Evolutionary conservation across 495 filamentous ascomycete species (phyloP).

Genomic region (Rusavskia elegans): DNA sequence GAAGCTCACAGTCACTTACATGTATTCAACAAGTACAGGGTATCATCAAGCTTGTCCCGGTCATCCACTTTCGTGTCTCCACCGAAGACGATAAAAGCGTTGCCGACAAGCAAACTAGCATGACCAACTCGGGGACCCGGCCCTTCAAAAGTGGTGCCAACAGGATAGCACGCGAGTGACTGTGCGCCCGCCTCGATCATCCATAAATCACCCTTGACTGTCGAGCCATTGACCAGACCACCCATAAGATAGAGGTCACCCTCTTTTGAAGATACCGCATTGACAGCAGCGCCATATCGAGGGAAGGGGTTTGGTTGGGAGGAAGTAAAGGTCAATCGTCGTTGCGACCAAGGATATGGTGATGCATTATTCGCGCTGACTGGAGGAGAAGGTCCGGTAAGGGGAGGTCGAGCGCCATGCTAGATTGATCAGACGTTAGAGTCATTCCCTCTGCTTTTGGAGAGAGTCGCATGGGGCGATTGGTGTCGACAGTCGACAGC

Average conservation of each 20-base stretch:
- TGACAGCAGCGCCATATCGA: slow-evolving; percentile 93
- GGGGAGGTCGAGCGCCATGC: slow-evolving; percentile 16
- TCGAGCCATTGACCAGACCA: slow-evolving; percentile 81
- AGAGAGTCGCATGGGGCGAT: no score
- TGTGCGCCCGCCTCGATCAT: slow-evolving; percentile 77
- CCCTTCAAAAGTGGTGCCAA: slow-evolving; percentile 81
- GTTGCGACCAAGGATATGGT: slow-evolving; percentile 93
- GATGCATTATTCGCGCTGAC: slow-evolving; percentile 33
- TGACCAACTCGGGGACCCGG: slow-evolving; percentile 94
- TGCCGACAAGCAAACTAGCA: slow-evolving; percentile 85
- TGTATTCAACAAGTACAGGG: slow-evolving; percentile 91
- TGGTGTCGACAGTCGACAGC: no score
- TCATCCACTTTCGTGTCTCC: slow-evolving; percentile 97
- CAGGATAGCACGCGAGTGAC: slow-evolving; percentile 79
- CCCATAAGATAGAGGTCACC: slow-evolving; percentile 98
- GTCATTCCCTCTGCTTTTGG: no score
- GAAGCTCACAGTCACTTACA: slow-evolving; percentile 41
- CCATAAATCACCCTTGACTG: slow-evolving; percentile 94
- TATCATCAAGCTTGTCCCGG: slow-evolving; percentile 79
- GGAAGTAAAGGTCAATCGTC: slow-evolving; percentile 69
- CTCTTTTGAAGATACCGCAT: slow-evolving; percentile 82
- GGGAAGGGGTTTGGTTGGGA: slow-evolving; percentile 81
- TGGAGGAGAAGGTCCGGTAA: slow-evolving; percentile 23
- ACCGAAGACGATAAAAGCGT: slow-evolving; percentile 98
- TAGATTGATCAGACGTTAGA: background rate